Conservation (phyloP, 106 monocot genomes). For the Xerophyta viscosa region DNA sequence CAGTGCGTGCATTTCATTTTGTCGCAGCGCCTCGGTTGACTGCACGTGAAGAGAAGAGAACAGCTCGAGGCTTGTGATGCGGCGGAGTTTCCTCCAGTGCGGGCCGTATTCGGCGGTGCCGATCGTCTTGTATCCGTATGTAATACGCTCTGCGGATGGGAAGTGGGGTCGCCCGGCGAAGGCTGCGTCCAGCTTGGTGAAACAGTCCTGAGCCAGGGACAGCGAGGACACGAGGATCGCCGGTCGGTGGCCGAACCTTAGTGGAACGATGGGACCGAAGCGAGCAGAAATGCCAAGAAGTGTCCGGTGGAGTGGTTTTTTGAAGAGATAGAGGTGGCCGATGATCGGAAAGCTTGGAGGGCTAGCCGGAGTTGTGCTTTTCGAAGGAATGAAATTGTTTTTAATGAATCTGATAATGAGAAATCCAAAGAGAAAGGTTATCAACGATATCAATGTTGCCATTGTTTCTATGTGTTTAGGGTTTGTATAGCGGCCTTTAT, state of each 20-base stretch:
- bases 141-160: not conserved
- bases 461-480: too few species aligned
- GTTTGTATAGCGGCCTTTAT: too few species aligned
- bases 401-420: not conserved
- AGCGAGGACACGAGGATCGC: constrained; percentile 2
- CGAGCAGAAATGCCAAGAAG: not conserved
- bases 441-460: too few species aligned
- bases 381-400: not conserved
- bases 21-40: not conserved
- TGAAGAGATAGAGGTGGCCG: constrained; percentile 9
- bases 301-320: not conserved
- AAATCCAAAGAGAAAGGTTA: not conserved
- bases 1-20: not conserved
- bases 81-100: constrained; percentile 10
- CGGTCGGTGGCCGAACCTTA: constrained; percentile 3
- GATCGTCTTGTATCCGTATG: not conserved
- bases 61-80: not conserved
- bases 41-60: not conserved
- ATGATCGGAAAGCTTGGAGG: constrained; percentile 3
- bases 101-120: not conserved
- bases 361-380: not conserved
- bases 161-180: constrained; percentile 8
- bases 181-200: not conserved
- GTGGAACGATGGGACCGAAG: constrained; percentile 3
- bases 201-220: not conserved